Evolutionary conservation across 2,329 filamentous ascomycete species (phyloP).

Genomic region (Fusarium neocosmosporiellum): DNA sequence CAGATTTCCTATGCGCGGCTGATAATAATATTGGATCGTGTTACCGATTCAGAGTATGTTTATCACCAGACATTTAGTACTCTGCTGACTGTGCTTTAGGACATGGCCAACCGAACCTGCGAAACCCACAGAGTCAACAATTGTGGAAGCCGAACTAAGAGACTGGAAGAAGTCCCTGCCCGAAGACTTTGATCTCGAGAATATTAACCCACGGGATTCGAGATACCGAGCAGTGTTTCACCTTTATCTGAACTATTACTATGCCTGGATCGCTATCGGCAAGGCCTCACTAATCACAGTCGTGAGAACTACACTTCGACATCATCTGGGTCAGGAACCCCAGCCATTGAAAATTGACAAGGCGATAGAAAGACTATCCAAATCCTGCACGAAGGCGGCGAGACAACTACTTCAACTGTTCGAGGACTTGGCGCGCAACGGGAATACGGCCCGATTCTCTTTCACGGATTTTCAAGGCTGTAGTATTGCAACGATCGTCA

Average conservation of each 20-base stretch:
- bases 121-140: slow-evolving; percentile 10
- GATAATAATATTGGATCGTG: slow-evolving; percentile 45
- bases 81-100: neutral
- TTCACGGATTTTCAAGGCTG: slow-evolving; percentile 55
- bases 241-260: slow-evolving; percentile 52
- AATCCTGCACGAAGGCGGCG: slow-evolving; percentile 46
- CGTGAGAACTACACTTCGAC: slow-evolving; percentile 40
- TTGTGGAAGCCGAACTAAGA: slow-evolving; percentile 39
- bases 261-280: slow-evolving; percentile 50
- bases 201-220: slow-evolving; percentile 42
- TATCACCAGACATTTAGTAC: neutral
- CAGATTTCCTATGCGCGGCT: slow-evolving; percentile 47
- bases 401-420: slow-evolving; percentile 48
- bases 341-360: slow-evolving; percentile 10
- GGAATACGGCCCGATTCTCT: slow-evolving; percentile 50
- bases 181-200: slow-evolving; percentile 40
- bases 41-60: slow-evolving; percentile 41
- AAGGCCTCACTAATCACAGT: slow-evolving; percentile 49
- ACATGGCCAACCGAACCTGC: slow-evolving; percentile 9
- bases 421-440: slow-evolving; percentile 41
- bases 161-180: slow-evolving; percentile 48
- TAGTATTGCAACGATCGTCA: slow-evolving; percentile 51
- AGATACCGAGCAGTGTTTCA: slow-evolving; percentile 49
- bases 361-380: slow-evolving; percentile 33
- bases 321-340: slow-evolving; percentile 17